A percentile compares a stretch with the other conserved stretches of the same genome.
These are phyloP conservation scores for Trichosporon inkin DNA, from an alignment of 1,284 basidiomycete species.

Conservation along the genomic window DNA sequence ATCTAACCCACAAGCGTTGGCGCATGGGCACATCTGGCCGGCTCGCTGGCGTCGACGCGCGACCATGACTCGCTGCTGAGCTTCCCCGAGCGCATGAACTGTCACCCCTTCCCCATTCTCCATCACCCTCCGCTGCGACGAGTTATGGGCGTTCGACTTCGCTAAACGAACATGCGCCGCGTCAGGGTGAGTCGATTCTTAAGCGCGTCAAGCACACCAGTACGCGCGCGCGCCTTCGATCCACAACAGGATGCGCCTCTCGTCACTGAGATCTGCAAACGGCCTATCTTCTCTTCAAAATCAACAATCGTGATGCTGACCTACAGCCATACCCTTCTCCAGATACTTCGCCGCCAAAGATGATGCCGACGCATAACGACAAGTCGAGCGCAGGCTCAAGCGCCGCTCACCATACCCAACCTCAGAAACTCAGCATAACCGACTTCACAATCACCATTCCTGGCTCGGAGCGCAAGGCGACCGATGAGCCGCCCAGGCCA, in stretches of 20 bases:
- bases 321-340: background rate
- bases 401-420: background rate
- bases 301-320: background rate
- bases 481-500: conserved; percentile 24
- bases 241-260: no score
- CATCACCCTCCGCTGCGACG: background rate
- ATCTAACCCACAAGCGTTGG: background rate
- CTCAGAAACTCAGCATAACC: conserved; percentile 25
- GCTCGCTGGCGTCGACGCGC: no score
- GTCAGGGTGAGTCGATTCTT: background rate
- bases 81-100: background rate
- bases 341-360: background rate
- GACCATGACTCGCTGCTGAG: no score
- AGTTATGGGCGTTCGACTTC: background rate
- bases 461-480: conserved; percentile 19
- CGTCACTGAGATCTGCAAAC: background rate
- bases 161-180: conserved; percentile 5
- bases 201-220: no score
- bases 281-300: background rate
- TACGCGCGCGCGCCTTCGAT: no score
- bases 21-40: background rate
- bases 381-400: background rate
- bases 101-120: background rate
- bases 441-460: conserved; percentile 39
- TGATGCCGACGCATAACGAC: conserved; percentile 4